phyloP scores from a whole-genome alignment of 768 basidiomycete species.

The Calocera cornea region DNA sequence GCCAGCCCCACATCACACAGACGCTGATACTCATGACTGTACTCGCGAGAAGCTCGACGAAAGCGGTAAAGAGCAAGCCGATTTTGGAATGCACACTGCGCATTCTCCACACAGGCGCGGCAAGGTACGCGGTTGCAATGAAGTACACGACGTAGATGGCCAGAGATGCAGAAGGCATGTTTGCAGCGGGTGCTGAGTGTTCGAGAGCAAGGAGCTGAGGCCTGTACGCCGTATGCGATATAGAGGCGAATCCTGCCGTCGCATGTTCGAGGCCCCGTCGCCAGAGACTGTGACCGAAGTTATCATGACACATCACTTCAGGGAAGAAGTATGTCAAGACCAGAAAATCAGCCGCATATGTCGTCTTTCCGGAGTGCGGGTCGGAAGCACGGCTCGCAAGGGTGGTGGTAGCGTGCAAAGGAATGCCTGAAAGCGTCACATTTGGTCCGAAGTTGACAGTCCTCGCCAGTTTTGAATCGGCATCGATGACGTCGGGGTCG shows the following conservation, averaged over 20 bases:
- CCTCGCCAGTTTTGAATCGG: constrained; percentile 42
- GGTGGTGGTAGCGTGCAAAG: constrained; percentile 60
- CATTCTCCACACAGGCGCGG: constrained; percentile 61
- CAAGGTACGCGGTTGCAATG: constrained; percentile 61
- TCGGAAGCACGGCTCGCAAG: constrained; percentile 52
- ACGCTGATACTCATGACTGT: constrained; percentile 89
- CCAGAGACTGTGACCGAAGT: constrained; percentile 52
- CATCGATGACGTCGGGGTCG: constrained; percentile 38
- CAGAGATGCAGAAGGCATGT: constrained; percentile 37
- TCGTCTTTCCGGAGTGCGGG: constrained; percentile 36
- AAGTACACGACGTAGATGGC: constrained; percentile 67
- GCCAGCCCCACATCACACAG: constrained; percentile 78
- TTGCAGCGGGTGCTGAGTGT: constrained; percentile 29
- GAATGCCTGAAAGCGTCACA: constrained; percentile 46
- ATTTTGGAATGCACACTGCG: constrained; percentile 77
- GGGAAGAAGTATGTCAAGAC: constrained; percentile 75
- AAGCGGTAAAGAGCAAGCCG: constrained; percentile 83
- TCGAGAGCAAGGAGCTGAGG: constrained; percentile 35
- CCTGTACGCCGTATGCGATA: constrained; percentile 31
- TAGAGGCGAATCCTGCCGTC: constrained; percentile 25
- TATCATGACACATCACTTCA: constrained; percentile 53
- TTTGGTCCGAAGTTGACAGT: constrained; percentile 44
- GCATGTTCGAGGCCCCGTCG: constrained; percentile 38
- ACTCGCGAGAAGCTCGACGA: constrained; percentile 82
- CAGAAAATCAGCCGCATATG: constrained; percentile 55